Evolutionary conservation across 257 asterid species (phyloP).

Genomic region (Apocynum venetum): DNA sequence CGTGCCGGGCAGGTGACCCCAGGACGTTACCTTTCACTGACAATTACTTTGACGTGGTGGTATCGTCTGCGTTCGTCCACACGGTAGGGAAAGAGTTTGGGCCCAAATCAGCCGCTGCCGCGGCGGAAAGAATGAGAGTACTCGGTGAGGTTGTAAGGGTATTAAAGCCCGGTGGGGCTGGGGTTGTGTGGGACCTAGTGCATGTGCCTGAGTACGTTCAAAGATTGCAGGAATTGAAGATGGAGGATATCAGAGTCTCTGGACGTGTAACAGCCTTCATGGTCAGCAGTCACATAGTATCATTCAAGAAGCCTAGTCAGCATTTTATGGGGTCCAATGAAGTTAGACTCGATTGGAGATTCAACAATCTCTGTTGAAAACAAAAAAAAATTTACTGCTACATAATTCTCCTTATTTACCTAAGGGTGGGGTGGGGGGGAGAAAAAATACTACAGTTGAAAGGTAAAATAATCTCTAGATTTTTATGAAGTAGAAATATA

Average conservation of each 20-base stretch:
- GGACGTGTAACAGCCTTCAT: slow-evolving; percentile 90
- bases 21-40: slow-evolving; percentile 75
- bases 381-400: neutral
- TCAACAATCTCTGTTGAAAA: slow-evolving; percentile 64
- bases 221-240: slow-evolving; percentile 64
- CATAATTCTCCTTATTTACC: neutral
- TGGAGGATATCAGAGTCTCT: slow-evolving; percentile 89
- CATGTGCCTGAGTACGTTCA: slow-evolving; percentile 83
- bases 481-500: neutral
- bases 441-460: neutral
- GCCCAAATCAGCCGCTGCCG: slow-evolving; percentile 70
- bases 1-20: slow-evolving; percentile 94
- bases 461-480: neutral
- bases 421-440: too few relatives aligned
- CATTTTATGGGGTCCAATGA: slow-evolving; percentile 65
- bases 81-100: slow-evolving; percentile 89
- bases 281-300: slow-evolving; percentile 81
- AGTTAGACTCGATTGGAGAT: slow-evolving; percentile 91
- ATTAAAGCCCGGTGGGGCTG: slow-evolving; percentile 74
- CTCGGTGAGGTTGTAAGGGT: slow-evolving; percentile 84
- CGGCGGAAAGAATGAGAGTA: slow-evolving; percentile 84
- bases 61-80: slow-evolving; percentile 88
- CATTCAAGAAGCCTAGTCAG: slow-evolving; percentile 82
- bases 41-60: slow-evolving; percentile 87
- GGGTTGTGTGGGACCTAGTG: slow-evolving; percentile 91